Conservation (phyloP, 2,329 filamentous ascomycete genomes). For the Phialophora tarda region DNA sequence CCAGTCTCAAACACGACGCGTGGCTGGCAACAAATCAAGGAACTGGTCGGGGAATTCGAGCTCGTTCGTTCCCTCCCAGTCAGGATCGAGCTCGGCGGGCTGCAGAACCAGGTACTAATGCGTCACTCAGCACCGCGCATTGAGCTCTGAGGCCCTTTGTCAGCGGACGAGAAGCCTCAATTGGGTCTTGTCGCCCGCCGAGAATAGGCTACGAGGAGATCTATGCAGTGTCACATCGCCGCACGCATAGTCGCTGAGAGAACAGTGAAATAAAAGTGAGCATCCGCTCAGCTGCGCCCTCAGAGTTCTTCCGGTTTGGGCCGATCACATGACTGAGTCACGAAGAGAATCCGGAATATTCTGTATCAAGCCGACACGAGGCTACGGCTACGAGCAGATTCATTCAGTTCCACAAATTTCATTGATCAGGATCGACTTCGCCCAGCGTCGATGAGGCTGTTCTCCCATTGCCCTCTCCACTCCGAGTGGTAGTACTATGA, state of each 20-base stretch:
- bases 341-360: not conserved
- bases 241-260: not conserved
- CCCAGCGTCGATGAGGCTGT: conserved; percentile 3
- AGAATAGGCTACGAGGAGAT: not conserved
- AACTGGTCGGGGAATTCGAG: not conserved
- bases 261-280: not conserved
- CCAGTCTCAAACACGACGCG: not conserved
- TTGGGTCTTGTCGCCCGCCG: not conserved
- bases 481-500: conserved; percentile 13
- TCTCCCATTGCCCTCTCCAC: not conserved
- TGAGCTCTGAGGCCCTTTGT: not conserved
- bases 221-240: not conserved
- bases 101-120: not conserved
- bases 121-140: conserved; percentile 4
- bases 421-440: conserved; percentile 6
- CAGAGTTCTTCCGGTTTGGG: not conserved
- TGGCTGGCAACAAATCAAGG: conserved; percentile 7
- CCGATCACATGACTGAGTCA: not conserved
- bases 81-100: not conserved
- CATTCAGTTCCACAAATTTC: not conserved
- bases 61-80: not conserved
- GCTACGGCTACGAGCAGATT: not conserved
- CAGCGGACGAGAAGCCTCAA: conserved; percentile 1
- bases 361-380: not conserved
- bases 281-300: conserved; percentile 1